A percentile compares a stretch with the other conserved stretches of the same genome.
phyloP scores from a whole-genome alignment of 805 yeast species.

The Torulaspora gathmanii region DNA sequence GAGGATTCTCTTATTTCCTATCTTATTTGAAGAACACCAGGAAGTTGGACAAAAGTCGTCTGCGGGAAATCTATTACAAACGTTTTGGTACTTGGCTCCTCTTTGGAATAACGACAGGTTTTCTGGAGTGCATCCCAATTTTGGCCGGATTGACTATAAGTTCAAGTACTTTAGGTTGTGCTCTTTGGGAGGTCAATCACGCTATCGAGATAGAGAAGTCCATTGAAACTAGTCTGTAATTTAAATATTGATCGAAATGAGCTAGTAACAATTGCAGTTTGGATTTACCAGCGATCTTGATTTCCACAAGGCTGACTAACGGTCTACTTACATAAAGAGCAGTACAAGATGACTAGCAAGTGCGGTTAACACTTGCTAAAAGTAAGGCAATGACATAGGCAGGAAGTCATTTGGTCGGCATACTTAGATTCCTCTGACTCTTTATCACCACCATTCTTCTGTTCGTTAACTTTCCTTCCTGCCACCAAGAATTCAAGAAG shows the following conservation, averaged over 20 bases:
- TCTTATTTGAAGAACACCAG: conserved; percentile 10
- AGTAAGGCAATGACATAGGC: too few species aligned
- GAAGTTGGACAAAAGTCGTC: conserved; percentile 1
- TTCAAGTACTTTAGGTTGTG: conserved; percentile 15
- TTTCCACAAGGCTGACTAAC: too few species aligned
- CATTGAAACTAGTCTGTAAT: neutral
- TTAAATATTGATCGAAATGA: neutral
- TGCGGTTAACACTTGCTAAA: too few species aligned
- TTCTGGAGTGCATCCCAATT: conserved; percentile 11
- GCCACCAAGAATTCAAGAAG: too few species aligned
- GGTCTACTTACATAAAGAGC: too few species aligned
- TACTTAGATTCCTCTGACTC: too few species aligned
- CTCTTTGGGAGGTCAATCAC: conserved; percentile 12
- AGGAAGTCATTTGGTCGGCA: too few species aligned
- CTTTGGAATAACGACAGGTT: conserved; percentile 10
- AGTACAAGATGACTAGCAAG: too few species aligned
- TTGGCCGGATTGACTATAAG: conserved; percentile 12
- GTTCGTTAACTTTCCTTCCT: too few species aligned
- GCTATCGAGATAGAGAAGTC: neutral
- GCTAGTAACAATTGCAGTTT: too few species aligned
- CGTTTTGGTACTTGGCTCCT: conserved; percentile 12
- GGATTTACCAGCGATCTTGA: too few species aligned
- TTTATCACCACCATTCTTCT: too few species aligned
- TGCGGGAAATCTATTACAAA: conserved; percentile 8
- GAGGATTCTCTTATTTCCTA: conserved; percentile 13